These are phyloP conservation scores for Pichia sp. DNA, from an alignment of 1,139 yeast species.

Conservation along the genomic window DNA sequence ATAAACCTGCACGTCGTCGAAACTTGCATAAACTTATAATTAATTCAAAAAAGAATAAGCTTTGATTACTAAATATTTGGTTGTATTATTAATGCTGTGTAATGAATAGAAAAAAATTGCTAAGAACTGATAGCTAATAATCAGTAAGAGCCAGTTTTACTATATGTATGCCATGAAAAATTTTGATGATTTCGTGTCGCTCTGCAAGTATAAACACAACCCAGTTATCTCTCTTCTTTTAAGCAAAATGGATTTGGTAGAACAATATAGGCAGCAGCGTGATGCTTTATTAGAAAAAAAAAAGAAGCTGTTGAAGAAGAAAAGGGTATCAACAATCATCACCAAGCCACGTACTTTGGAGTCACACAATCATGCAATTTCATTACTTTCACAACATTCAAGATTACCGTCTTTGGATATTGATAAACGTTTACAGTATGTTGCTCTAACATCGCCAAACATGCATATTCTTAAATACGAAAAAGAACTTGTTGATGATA, in stretches of 20 bases:
- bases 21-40: constrained; percentile 3
- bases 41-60: background rate
- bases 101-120: too few species aligned
- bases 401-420: constrained; percentile 26
- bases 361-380: constrained; percentile 1
- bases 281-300: background rate
- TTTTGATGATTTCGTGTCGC: background rate
- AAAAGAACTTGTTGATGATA: background rate
- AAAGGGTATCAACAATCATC: background rate
- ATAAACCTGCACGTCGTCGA: constrained; percentile 1
- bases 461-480: constrained; percentile 17
- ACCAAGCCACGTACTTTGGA: background rate
- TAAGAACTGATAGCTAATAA: too few species aligned
- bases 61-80: background rate
- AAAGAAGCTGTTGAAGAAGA: background rate
- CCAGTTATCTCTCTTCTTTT: background rate
- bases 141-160: too few species aligned
- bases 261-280: constrained; percentile 1
- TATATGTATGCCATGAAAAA: background rate
- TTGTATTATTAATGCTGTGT: background rate
- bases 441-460: constrained; percentile 23
- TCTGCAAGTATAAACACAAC: background rate
- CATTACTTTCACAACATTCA: constrained; percentile 16
- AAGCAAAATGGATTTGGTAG: background rate
- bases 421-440: constrained; percentile 17